Conservation (phyloP, 495 filamentous ascomycete genomes). For the Neurospora pannonica region DNA sequence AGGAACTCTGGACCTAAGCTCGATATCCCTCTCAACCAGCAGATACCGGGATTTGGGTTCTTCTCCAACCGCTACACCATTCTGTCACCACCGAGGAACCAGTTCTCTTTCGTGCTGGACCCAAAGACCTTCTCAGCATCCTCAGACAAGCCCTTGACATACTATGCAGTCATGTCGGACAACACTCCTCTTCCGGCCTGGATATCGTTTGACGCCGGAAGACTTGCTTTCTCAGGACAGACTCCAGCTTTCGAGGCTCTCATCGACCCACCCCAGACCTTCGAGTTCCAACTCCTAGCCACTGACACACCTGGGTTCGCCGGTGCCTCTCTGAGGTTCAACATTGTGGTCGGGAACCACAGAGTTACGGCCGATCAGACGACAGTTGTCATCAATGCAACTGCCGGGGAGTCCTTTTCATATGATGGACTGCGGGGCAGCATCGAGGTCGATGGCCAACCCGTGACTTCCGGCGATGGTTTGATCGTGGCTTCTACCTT, state of each 20-base stretch:
- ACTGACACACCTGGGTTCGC: conserved; percentile 74
- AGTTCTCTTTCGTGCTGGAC: conserved; percentile 30
- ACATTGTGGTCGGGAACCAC: conserved; percentile 61
- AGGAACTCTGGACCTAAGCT: conserved; percentile 30
- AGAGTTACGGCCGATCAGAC: conserved; percentile 52
- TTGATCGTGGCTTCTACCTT: conserved; percentile 38
- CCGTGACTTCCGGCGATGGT: conserved; percentile 30
- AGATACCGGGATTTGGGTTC: conserved; percentile 29
- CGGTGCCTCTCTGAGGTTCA: conserved; percentile 54
- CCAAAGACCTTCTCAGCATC: conserved; percentile 28
- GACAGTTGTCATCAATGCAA: conserved; percentile 49
- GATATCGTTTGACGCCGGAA: conserved; percentile 60
- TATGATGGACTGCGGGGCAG: conserved; percentile 44
- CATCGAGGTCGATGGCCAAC: conserved; percentile 55
- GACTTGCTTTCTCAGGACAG: conserved; percentile 63
- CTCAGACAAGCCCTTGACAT: conserved; percentile 30
- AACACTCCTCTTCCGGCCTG: conserved; percentile 82
- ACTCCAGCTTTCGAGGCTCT: conserved; percentile 55
- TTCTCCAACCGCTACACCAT: conserved; percentile 33
- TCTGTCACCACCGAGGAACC: conserved; percentile 24
- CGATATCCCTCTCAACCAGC: conserved; percentile 25
- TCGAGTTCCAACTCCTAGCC: conserved; percentile 64
- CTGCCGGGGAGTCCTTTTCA: conserved; percentile 41
- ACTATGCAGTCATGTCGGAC: conserved; percentile 68
- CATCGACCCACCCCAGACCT: conserved; percentile 58